phyloP scores from a whole-genome alignment of 805 yeast species.

The Kuraishia ogatae region DNA sequence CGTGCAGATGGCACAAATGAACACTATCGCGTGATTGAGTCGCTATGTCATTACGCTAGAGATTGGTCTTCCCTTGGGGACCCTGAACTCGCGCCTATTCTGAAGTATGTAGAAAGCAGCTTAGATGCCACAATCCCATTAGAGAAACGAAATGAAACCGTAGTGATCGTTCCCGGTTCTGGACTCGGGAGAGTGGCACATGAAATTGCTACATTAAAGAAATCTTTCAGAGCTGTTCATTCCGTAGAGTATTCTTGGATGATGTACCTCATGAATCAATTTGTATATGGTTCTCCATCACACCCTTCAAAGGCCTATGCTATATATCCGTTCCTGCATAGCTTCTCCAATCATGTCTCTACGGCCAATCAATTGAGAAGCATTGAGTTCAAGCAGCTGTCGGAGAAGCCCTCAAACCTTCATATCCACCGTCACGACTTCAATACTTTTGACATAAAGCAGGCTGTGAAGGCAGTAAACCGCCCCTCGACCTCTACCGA shows the following conservation, averaged over 20 bases:
- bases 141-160: constrained; percentile 27
- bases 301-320: constrained; percentile 8
- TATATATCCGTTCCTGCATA: constrained; percentile 49
- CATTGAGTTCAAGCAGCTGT: constrained; percentile 20
- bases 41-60: constrained; percentile 66
- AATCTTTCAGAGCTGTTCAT: constrained; percentile 41
- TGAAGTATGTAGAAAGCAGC: constrained; percentile 39
- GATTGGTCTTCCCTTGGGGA: constrained; percentile 60
- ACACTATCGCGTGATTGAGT: constrained; percentile 48
- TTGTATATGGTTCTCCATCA: constrained; percentile 28
- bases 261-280: constrained; percentile 66
- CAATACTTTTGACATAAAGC: constrained; percentile 33
- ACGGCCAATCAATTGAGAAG: constrained; percentile 41
- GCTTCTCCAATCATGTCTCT: constrained; percentile 56
- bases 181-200: constrained; percentile 78
- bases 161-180: constrained; percentile 76
- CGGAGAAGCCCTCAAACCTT: constrained; percentile 37
- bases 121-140: constrained; percentile 24
- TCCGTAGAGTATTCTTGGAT: constrained; percentile 70
- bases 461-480: constrained; percentile 6
- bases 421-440: constrained; percentile 55
- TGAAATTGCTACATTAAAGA: constrained; percentile 37
- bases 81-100: constrained; percentile 43
- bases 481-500: background rate
- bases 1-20: constrained; percentile 10